Evolutionary conservation across 768 basidiomycete genomes (phyloP), one percentile per base, ranked within the genome.

Genomic region (Boletus sp.): DNA sequence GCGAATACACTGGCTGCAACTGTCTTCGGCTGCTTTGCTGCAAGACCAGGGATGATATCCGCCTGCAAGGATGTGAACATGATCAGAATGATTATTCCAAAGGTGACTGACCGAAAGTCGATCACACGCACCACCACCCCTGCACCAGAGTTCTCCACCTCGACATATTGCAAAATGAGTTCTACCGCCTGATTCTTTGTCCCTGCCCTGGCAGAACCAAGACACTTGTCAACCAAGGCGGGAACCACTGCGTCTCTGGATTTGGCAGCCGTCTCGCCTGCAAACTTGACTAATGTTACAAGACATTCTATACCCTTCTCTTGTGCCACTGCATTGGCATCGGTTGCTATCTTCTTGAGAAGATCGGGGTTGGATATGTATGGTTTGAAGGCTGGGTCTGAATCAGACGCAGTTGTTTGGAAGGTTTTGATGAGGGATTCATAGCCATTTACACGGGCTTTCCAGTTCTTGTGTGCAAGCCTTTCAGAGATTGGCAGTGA

Each of bases 391-490:
- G 89, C 90, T 45, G 93, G 92, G 78, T 98, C 96, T 61, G 84
- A 83, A 69, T 98, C 96, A 45, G 93, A 93, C 62, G 88, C 88
- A 46, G 94, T 93, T 41, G 83, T 87, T 66, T 86, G 84, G 70
- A 97, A 97, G 54, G 82, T 85, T 73, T 89, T 87, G 75, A 88
- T 83, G 59, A 98, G 83, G 21, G 87, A 74, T 67, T 92, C 90
- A 71, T 98, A 99, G 57, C 83, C 97, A 70, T 84, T 93, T 64
- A 96, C 83, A 62, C 97, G 87, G 54, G 97, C 97, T 74, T 98
- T 98, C 97, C 97, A 99, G 70, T 96, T 96, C 81, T 98, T 98
- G 78, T 98, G 93, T 7, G 83, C 75, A 52, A 96, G 85, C 42
- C 95, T 73, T 60, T 96, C 93, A 13, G 82, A 72, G 44, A 97